Percentiles rank a stretch among this genome's conserved stretches.
Conservation (phyloP, 345 rosid species). For the Rhizophora apiculata region DNA sequence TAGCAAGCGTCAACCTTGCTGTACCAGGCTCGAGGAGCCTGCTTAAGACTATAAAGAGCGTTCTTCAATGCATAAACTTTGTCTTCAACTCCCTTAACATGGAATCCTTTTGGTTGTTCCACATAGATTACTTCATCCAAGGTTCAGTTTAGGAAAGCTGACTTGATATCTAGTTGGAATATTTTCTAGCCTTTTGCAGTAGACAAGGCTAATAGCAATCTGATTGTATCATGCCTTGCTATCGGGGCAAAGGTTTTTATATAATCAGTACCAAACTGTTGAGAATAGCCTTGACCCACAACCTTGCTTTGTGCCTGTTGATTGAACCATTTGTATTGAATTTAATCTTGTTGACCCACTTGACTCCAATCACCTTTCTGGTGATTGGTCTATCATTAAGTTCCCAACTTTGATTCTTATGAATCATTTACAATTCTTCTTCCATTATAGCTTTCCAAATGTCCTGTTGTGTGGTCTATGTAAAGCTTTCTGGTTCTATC, state of each 20-base stretch:
- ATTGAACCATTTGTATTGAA: background rate
- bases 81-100: too few species aligned
- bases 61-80: too few species aligned
- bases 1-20: too few species aligned
- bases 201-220: background rate
- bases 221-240: background rate
- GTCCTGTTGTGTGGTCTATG: too few species aligned
- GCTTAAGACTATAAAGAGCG: too few species aligned
- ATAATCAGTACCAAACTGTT: background rate
- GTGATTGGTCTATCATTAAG: background rate
- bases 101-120: background rate
- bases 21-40: too few species aligned
- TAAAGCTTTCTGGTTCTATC: too few species aligned
- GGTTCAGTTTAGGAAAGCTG: background rate
- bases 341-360: background rate
- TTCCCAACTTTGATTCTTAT: background rate
- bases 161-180: background rate
- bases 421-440: rapidly evolving
- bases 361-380: rapidly evolving
- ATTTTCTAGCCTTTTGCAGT: background rate
- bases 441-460: background rate
- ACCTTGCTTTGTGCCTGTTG: background rate
- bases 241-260: background rate
- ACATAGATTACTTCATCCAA: too few species aligned
- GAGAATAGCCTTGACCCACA: background rate